These are phyloP conservation scores for Fusarium verticillioides DNA, from an alignment of 2,329 filamentous ascomycete genomes.

Conservation along the genomic window DNA sequence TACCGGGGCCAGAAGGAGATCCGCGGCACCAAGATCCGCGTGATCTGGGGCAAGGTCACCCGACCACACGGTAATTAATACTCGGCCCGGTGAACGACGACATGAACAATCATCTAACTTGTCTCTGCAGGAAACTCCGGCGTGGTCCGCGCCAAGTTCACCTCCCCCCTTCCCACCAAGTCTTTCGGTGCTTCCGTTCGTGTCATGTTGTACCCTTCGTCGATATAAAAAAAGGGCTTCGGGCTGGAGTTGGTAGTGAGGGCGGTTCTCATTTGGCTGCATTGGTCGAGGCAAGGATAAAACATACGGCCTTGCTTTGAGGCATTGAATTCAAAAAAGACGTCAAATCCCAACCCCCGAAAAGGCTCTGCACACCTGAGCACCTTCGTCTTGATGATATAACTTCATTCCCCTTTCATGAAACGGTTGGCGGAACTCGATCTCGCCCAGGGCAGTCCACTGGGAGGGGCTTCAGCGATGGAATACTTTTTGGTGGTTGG, in stretches of 20 bases:
- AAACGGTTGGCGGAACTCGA: constrained; percentile 41
- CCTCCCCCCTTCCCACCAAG: constrained; percentile 93
- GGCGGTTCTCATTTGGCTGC: constrained; percentile 71
- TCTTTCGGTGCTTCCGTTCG: constrained; percentile 96
- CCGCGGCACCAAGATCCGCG: constrained; percentile 96
- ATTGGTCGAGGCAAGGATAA: constrained; percentile 69
- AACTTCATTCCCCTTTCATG: constrained; percentile 32
- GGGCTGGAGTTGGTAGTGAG: constrained; percentile 71
- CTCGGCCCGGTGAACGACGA: neutral
- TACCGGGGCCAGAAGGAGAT: constrained; percentile 96
- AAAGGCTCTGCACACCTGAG: constrained; percentile 41
- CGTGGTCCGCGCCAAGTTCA: constrained; percentile 97
- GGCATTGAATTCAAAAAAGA: constrained; percentile 66
- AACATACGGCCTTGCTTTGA: constrained; percentile 64
- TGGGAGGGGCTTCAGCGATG: constrained; percentile 42
- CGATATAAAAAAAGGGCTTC: constrained; percentile 83
- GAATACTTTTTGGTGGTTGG: constrained; percentile 40
- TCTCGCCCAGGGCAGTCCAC: constrained; percentile 41
- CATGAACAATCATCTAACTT: constrained; percentile 24
- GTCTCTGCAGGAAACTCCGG: constrained; percentile 84
- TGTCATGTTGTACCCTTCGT: constrained; percentile 98
- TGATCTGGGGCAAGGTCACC: constrained; percentile 99
- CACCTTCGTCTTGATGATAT: constrained; percentile 42
- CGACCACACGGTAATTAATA: constrained; percentile 83
- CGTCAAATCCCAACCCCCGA: constrained; percentile 54